Conservation (phyloP, 164 flowering plant genomes). For the Nymphaea colorata region DNA sequence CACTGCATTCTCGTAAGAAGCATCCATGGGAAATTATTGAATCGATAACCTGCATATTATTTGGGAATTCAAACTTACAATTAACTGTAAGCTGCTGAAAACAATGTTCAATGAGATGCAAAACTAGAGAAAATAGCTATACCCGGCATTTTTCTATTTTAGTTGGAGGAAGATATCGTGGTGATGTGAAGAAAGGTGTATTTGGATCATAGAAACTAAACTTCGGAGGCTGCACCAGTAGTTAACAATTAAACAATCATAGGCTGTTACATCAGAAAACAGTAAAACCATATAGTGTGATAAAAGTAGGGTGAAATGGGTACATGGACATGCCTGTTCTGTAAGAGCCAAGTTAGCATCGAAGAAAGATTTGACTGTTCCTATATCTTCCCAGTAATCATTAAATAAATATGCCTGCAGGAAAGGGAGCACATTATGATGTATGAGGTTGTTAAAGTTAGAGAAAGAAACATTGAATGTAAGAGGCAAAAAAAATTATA, state of each 20-base stretch:
- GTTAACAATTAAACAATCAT: not conserved
- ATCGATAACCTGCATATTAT: slow-evolving; percentile 52
- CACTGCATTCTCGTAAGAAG: slow-evolving; percentile 77
- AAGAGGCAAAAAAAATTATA: slow-evolving; percentile 9
- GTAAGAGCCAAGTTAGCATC: slow-evolving; percentile 93
- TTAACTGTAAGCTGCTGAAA: not conserved
- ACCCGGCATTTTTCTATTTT: slow-evolving; percentile 91
- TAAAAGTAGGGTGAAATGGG: not conserved
- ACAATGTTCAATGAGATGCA: not conserved
- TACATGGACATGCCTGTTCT: slow-evolving; percentile 34
- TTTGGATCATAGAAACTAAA: slow-evolving; percentile 78
- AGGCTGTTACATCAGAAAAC: not conserved
- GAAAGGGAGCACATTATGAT: not conserved
- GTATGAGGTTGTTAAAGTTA: not conserved
- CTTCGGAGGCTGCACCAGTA: slow-evolving; percentile 54
- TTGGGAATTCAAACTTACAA: not conserved
- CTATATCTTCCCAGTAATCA: slow-evolving; percentile 99
- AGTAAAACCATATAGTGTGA: not conserved
- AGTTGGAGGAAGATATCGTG: slow-evolving; percentile 84
- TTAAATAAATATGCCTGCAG: slow-evolving; percentile 79
- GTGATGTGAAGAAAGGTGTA: slow-evolving; percentile 92
- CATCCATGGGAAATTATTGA: slow-evolving; percentile 95
- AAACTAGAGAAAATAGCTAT: slow-evolving; percentile 7
- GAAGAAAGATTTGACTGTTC: slow-evolving; percentile 78
- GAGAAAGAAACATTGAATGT: not conserved